A percentile compares a stretch with the other conserved stretches of the same genome.
Conservation (phyloP, 805 yeast genomes). For the Candida boleticola region DNA sequence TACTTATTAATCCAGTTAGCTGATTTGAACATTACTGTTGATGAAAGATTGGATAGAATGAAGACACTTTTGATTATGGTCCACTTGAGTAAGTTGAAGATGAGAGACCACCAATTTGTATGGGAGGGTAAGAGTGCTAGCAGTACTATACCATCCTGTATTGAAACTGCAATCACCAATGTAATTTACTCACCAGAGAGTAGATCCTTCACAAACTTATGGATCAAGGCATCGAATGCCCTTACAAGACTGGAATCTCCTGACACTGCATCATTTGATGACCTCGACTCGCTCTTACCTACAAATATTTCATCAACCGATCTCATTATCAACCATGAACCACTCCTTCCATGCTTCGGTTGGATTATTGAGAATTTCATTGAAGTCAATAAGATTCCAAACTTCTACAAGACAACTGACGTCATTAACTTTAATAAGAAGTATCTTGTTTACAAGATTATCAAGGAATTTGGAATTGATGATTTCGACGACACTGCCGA, state of each 20-base stretch:
- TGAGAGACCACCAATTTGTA: slow-evolving; percentile 47
- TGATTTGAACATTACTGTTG: slow-evolving; percentile 55
- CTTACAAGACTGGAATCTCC: slow-evolving; percentile 14
- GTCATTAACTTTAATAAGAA: slow-evolving; percentile 82
- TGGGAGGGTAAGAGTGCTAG: slow-evolving; percentile 34
- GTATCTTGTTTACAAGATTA: slow-evolving; percentile 36
- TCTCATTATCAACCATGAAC: slow-evolving; percentile 33
- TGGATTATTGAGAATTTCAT: slow-evolving; percentile 83
- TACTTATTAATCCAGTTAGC: slow-evolving; percentile 65
- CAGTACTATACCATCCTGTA: slow-evolving; percentile 64
- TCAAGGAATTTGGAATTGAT: slow-evolving; percentile 38
- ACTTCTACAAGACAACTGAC: slow-evolving; percentile 61
- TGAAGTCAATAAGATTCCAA: slow-evolving; percentile 65
- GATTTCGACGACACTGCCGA: slow-evolving; percentile 26
- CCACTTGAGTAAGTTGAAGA: slow-evolving; percentile 64
- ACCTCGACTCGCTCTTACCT: slow-evolving; percentile 32
- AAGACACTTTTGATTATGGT: slow-evolving; percentile 61
- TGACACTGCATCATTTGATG: slow-evolving; percentile 21
- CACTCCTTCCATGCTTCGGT: slow-evolving; percentile 82
- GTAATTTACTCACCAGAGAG: slow-evolving; percentile 82
- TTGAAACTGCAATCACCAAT: slow-evolving; percentile 74
- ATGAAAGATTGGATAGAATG: slow-evolving; percentile 68
- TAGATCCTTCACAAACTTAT: slow-evolving; percentile 61
- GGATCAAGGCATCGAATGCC: slow-evolving; percentile 58
- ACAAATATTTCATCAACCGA: slow-evolving; percentile 21